Evolutionary conservation across 1,139 yeast species (phyloP).

Genomic region (Taphrina pruni): DNA sequence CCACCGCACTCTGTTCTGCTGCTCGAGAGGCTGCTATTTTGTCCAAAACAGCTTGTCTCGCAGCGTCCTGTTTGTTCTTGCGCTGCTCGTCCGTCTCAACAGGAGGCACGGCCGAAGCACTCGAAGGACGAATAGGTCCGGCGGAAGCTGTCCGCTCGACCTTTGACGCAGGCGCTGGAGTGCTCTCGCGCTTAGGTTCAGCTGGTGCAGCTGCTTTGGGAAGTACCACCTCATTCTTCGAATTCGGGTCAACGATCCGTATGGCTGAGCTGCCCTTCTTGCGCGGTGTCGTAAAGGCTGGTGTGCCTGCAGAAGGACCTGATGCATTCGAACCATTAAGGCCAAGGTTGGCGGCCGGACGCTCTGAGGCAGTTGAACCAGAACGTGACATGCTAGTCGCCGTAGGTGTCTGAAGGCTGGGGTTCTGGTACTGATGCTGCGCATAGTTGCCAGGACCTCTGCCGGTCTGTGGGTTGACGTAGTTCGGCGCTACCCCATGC

Average conservation of each 20-base stretch:
- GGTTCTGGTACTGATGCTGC: slow-evolving; percentile 37
- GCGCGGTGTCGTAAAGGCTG: slow-evolving; percentile 37
- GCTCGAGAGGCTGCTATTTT: slow-evolving; percentile 29
- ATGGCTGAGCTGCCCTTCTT: slow-evolving; percentile 46
- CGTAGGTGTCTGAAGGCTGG: slow-evolving; percentile 17
- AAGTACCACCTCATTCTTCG: slow-evolving; percentile 47
- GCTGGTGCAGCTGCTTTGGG: slow-evolving; percentile 46
- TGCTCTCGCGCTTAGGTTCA: slow-evolving; percentile 21
- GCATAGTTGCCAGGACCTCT: slow-evolving; percentile 17
- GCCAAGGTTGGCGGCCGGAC: slow-evolving; percentile 5
- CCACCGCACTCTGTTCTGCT: slow-evolving; percentile 15
- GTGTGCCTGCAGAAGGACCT: slow-evolving; percentile 12
- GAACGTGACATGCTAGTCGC: slow-evolving; percentile 21
- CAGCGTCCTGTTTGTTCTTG: slow-evolving; percentile 37
- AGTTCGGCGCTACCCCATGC: slow-evolving; percentile 16
- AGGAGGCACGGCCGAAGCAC: neutral
- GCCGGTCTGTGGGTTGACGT: slow-evolving; percentile 26
- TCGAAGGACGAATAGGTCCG: slow-evolving; percentile 18
- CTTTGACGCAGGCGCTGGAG: slow-evolving; percentile 17
- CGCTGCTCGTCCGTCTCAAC: slow-evolving; percentile 33
- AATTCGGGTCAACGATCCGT: slow-evolving; percentile 47
- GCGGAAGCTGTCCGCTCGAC: slow-evolving; percentile 18
- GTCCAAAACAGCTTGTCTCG: slow-evolving; percentile 29
- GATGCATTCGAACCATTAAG: slow-evolving; percentile 1
- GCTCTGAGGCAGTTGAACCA: slow-evolving; percentile 29